phyloP scores from a whole-genome alignment of 1,139 yeast species.

The Groenewaldozyma sp. region DNA sequence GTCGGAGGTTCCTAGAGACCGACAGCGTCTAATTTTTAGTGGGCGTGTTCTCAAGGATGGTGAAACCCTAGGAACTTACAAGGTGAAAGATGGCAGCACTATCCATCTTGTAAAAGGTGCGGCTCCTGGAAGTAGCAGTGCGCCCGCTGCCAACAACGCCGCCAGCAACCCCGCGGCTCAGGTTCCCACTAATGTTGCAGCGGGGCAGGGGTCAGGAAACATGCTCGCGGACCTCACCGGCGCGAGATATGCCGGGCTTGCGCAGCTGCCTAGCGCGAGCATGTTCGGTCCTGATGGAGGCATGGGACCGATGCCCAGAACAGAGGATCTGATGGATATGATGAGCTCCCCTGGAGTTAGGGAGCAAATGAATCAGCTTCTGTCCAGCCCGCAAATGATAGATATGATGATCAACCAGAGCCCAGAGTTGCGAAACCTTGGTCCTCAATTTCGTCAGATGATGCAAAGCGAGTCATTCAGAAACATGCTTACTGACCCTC shows the following conservation, averaged over 20 bases:
- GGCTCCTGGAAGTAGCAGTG: slow-evolving; percentile 23
- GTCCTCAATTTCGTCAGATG: slow-evolving; percentile 82
- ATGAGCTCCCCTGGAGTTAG: slow-evolving; percentile 75
- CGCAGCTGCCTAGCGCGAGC: slow-evolving; percentile 77
- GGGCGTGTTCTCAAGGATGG: slow-evolving; percentile 87
- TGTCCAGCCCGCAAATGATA: slow-evolving; percentile 75
- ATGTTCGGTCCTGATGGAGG: slow-evolving; percentile 97
- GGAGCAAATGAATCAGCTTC: slow-evolving; percentile 71
- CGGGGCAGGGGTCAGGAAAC: slow-evolving; percentile 85
- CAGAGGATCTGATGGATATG: slow-evolving; percentile 64
- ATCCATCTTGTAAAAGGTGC: slow-evolving; percentile 74
- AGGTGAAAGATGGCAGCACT: slow-evolving; percentile 78
- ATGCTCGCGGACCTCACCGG: slow-evolving; percentile 89
- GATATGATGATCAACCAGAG: slow-evolving; percentile 75
- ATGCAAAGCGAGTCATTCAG: slow-evolving; percentile 77
- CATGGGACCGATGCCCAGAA: slow-evolving; percentile 59
- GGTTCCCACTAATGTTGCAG: slow-evolving; percentile 67
- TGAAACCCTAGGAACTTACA: slow-evolving; percentile 66
- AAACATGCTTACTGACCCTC: slow-evolving; percentile 52
- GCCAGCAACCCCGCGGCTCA: slow-evolving; percentile 21
- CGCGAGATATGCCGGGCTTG: slow-evolving; percentile 89
- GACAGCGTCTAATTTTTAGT: slow-evolving; percentile 84
- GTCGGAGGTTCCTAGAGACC: slow-evolving; percentile 58
- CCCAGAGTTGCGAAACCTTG: slow-evolving; percentile 74
- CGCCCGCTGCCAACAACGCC: slow-evolving; percentile 14